A percentile compares a stretch with the other conserved stretches of the same genome.
phyloP scores from a whole-genome alignment of 140 eudicot genomes.

The Senecio squalidus region DNA sequence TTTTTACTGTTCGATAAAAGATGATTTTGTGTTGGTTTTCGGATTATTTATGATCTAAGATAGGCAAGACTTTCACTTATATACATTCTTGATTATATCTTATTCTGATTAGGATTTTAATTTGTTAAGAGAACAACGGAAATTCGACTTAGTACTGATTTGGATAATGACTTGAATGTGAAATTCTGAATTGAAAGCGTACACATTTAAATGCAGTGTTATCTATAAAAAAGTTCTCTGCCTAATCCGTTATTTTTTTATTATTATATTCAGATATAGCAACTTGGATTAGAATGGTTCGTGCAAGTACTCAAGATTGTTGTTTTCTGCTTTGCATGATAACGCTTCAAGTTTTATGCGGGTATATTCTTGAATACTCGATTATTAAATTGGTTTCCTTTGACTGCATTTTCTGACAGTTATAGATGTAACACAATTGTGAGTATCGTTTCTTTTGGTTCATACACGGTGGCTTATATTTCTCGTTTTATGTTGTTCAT shows the following conservation, averaged over 20 bases:
- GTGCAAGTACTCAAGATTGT: slow-evolving; percentile 12
- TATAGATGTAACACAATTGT: not conserved
- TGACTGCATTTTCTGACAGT: not conserved
- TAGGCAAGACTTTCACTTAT: no score
- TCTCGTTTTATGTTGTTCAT: slow-evolving; percentile 7
- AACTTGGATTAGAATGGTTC: slow-evolving; percentile 19
- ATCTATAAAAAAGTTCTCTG: not conserved
- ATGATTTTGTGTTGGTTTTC: no score
- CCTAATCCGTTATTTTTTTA: not conserved
- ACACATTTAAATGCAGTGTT: not conserved
- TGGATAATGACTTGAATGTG: not conserved
- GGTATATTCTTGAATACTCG: slow-evolving; percentile 23
- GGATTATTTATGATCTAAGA: no score
- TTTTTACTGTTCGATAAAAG: no score
- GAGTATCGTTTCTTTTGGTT: not conserved
- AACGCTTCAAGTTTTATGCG: slow-evolving; percentile 21
- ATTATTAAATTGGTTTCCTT: not conserved
- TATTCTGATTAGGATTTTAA: no score
- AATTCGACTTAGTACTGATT: not conserved
- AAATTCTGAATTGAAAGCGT: not conserved
- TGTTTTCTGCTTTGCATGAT: slow-evolving; percentile 30
- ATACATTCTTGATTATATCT: no score
- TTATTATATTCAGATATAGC: slow-evolving; percentile 10
- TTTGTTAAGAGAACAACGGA: no score
- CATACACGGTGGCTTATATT: not conserved